Conservation (phyloP, 495 filamentous ascomycete species). For the Penicillium coprophilum region DNA sequence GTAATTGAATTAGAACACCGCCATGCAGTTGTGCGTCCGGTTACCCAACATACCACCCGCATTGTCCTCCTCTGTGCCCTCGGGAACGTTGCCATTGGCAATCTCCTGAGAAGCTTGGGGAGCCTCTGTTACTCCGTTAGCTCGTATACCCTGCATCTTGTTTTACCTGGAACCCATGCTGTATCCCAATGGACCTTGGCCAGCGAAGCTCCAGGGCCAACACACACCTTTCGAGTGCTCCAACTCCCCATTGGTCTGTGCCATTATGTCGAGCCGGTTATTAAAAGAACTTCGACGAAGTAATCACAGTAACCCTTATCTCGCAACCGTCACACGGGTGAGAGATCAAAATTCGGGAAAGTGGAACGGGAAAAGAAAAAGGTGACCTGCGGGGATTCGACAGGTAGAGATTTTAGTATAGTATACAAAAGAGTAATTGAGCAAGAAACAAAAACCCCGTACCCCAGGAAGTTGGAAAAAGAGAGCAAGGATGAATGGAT, state of each 20-base stretch:
- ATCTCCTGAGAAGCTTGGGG: constrained; percentile 37
- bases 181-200: constrained; percentile 15
- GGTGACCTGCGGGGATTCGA: constrained; percentile 20
- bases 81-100: constrained; percentile 36
- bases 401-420: constrained; percentile 22
- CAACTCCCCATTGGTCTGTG: constrained; percentile 44
- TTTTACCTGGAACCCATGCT: constrained; percentile 6
- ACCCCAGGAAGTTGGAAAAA: constrained; percentile 35
- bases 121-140: constrained; percentile 36
- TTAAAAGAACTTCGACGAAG: constrained; percentile 21
- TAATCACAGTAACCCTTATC: constrained; percentile 19
- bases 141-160: constrained; percentile 6
- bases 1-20: constrained; percentile 19
- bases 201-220: constrained; percentile 14
- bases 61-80: constrained; percentile 41
- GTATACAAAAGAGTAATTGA: constrained; percentile 49
- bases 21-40: not conserved
- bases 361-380: constrained; percentile 19
- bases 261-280: constrained; percentile 36
- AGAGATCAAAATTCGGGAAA: constrained; percentile 18
- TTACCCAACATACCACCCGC: constrained; percentile 38
- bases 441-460: constrained; percentile 39
- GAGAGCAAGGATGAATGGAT: constrained; percentile 26
- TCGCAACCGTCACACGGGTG: constrained; percentile 20
- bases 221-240: constrained; percentile 46